Evolutionary conservation across 2,329 filamentous ascomycete genomes (phyloP).

Genomic region (Aspergillus arachidicola): DNA sequence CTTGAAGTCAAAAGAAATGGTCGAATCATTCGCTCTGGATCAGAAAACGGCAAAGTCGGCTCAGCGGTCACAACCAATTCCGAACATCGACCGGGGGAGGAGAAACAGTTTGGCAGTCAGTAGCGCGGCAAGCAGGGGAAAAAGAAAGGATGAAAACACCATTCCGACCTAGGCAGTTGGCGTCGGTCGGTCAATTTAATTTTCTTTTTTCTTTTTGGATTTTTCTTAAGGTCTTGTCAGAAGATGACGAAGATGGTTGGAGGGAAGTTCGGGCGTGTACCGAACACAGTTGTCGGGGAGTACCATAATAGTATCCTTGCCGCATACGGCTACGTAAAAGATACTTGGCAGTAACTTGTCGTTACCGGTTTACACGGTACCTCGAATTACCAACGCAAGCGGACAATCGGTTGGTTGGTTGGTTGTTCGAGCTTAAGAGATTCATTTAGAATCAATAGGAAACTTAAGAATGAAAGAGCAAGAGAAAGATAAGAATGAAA

Average conservation of each 20-base stretch:
- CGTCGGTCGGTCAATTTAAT: conserved; percentile 12
- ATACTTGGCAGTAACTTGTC: conserved; percentile 21
- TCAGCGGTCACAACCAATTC: conserved; percentile 21
- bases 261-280: conserved; percentile 23
- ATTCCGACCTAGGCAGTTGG: conserved; percentile 11
- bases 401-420: background rate
- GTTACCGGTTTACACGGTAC: conserved; percentile 15
- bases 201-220: conserved; percentile 2
- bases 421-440: background rate
- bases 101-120: conserved; percentile 23
- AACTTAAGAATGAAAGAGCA: background rate
- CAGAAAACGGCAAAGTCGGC: conserved; percentile 23
- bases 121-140: conserved; percentile 26
- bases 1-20: conserved; percentile 3
- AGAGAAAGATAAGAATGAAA: background rate
- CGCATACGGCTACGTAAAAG: conserved; percentile 25
- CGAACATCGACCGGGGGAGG: conserved; percentile 25
- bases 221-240: background rate
- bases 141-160: conserved; percentile 15
- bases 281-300: conserved; percentile 19
- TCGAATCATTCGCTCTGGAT: conserved; percentile 15
- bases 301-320: conserved; percentile 22
- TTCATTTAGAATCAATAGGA: background rate
- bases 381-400: conserved; percentile 15
- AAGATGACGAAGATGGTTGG: conserved; percentile 15